Base-by-base conservation (phyloP, 2,329 filamentous ascomycete species). In the Zasmidium angulare region DNA sequence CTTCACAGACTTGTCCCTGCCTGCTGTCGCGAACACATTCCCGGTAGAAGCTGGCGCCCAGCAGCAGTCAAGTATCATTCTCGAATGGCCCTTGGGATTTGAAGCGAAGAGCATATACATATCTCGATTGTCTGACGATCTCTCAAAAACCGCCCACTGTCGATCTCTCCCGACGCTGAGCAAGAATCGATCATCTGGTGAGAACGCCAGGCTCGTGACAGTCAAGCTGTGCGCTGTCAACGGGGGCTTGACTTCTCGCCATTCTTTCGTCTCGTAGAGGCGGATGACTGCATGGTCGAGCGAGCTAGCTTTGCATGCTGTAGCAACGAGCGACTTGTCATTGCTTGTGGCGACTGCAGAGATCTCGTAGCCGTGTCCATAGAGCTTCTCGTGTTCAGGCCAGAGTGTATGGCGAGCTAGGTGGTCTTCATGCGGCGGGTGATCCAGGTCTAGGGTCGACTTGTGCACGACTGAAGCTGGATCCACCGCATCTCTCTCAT, bases 281-380 rank as follows among this genome's bases (percentile, higher is more conserved):
- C 95, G 86, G 68, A 99, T 91, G 43, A 98, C 93, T 47, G 95
- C 95, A 72, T 99, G 95, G 74, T 97, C 95, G 58, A 93, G 82
- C 1, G 92, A 96, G 71, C 89, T 96, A 19, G 95, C 95, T 70
- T 90, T 91, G 79, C 95, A 99, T 1, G 95, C 92, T 55, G 93
- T 97, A 29, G 95, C 95, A 14, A 99, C 83, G 21, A 97, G 75
- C 2, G 76, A 79, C 12, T 89, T 89, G 68, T 92, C 87, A 70
- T 90, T 84, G 69, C 86, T 91, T 7, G 88, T 84, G 11, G 93
- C 90, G 17, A 96, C 85, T 40, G 91, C 89, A 1, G 91, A 96
- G 52, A 99, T 93, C 75, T 99, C 95, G 76, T 97, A 97, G 26
- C 95, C 95, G 76, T 99, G 95, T 1, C 95, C 95, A 76, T 99